Percentiles rank a stretch among this genome's conserved stretches.
phyloP scores from a whole-genome alignment of 805 yeast genomes.

The Ogataea saltuana region DNA sequence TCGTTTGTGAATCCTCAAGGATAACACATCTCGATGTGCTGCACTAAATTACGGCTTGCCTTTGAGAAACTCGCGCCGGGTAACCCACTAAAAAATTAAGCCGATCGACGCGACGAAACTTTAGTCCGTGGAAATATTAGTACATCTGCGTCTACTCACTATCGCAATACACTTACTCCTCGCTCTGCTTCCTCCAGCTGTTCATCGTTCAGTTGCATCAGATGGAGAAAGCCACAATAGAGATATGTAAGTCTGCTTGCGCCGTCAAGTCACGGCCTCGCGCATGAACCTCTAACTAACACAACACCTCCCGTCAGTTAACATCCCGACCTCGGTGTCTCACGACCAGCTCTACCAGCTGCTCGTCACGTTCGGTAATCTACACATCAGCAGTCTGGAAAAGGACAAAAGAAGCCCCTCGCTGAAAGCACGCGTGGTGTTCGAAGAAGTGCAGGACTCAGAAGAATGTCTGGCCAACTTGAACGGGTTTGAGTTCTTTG shows the following conservation, averaged over 20 bases:
- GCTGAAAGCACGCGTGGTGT: slow-evolving; percentile 15
- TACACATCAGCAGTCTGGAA: slow-evolving; percentile 7
- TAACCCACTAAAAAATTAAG: neutral
- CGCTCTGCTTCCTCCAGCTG: neutral
- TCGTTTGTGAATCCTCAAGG: too few relatives aligned
- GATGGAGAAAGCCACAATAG: neutral
- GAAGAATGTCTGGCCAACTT: slow-evolving; percentile 25
- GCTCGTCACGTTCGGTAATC: slow-evolving; percentile 23
- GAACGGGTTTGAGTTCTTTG: slow-evolving; percentile 24
- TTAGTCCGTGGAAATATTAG: neutral
- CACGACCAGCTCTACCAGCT: slow-evolving; percentile 18
- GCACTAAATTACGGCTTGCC: slow-evolving; percentile 3
- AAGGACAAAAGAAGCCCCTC: slow-evolving; percentile 9
- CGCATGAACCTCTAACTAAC: neutral
- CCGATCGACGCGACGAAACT: slow-evolving; percentile 2
- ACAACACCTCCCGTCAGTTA: slow-evolving; percentile 10
- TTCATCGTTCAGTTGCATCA: neutral
- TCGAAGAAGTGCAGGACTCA: slow-evolving; percentile 21
- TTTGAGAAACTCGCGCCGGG: neutral
- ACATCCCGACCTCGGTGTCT: slow-evolving; percentile 15
- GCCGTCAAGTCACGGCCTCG: too few relatives aligned
- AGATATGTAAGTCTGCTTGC: neutral
- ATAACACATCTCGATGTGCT: neutral
- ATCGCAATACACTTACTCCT: too few relatives aligned
- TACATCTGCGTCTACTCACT: too few relatives aligned